phyloP scores from a whole-genome alignment of 768 basidiomycete species.

The Xerocomellus dryophilus region DNA sequence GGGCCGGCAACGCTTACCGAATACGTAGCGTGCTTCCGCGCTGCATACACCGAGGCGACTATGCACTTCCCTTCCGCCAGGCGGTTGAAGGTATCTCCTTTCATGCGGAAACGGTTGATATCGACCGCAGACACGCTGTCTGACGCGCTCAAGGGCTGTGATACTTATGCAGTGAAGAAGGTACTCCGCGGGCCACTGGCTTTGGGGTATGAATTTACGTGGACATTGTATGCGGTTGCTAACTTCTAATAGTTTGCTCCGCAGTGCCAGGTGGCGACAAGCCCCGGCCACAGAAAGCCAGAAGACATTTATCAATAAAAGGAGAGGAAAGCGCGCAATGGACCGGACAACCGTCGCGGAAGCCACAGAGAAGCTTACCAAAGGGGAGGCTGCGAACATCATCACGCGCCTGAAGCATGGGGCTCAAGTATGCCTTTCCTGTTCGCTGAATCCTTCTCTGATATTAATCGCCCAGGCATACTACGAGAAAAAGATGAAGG shows the following conservation, averaged over 20 bases:
- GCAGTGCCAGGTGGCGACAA: conserved; percentile 65
- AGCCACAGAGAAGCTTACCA: conserved; percentile 50
- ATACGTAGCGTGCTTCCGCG: conserved; percentile 40
- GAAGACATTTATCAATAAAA: conserved; percentile 51
- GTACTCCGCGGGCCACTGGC: conserved; percentile 49
- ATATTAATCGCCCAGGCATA: conserved; percentile 40
- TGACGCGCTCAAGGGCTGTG: conserved; percentile 65
- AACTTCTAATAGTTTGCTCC: conserved; percentile 45
- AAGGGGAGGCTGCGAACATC: conserved; percentile 77
- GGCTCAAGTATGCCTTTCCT: conserved; percentile 48
- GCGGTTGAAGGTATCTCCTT: conserved; percentile 50
- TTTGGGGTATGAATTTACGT: conserved; percentile 42
- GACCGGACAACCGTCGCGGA: conserved; percentile 19
- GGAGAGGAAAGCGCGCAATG: conserved; percentile 40
- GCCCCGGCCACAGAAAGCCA: conserved; percentile 61
- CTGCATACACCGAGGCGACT: conserved; percentile 52
- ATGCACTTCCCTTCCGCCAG: conserved; percentile 44
- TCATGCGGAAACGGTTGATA: conserved; percentile 49
- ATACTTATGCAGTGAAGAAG: conserved; percentile 59
- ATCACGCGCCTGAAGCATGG: conserved; percentile 78
- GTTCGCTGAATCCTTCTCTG: not conserved
- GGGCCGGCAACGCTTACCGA: conserved; percentile 3
- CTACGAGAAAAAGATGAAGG: conserved; percentile 51
- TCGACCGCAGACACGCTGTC: conserved; percentile 51
- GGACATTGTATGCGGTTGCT: not conserved